Percentiles rank a stretch among this genome's conserved stretches.
These are phyloP conservation scores for Avena insularis DNA, from an alignment of 176 grass and related monocot species.

Conservation along the genomic window DNA sequence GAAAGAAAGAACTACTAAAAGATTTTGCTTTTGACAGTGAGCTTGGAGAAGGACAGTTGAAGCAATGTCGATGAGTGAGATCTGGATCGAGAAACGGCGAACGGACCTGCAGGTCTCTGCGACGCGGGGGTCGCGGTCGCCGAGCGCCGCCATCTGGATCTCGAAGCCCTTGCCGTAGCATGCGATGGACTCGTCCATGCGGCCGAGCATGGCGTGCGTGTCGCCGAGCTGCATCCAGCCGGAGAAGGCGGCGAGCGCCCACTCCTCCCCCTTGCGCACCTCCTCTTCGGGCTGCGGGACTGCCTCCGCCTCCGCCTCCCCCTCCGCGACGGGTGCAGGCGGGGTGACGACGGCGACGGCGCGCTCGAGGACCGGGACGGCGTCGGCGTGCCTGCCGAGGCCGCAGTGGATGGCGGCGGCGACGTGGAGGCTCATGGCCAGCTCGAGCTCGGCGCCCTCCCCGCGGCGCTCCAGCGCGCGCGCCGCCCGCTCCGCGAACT, in stretches of 20 bases:
- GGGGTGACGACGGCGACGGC: slow-evolving; percentile 69
- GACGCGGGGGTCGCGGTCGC: slow-evolving; percentile 83
- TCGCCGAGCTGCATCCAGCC: slow-evolving; percentile 99
- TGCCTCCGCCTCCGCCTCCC: neutral
- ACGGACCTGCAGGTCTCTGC: slow-evolving; percentile 89
- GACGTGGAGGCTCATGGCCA: slow-evolving; percentile 98
- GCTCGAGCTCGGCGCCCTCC: slow-evolving; percentile 86
- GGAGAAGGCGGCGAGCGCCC: slow-evolving; percentile 86
- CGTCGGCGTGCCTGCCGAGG: slow-evolving; percentile 73
- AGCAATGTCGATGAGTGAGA: slow-evolving; percentile 11
- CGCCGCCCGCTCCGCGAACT: slow-evolving; percentile 84
- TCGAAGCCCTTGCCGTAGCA: slow-evolving; percentile 93
- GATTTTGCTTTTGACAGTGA: neutral
- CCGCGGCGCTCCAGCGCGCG: slow-evolving; percentile 81
- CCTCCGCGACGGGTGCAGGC: neutral
- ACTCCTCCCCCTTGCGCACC: slow-evolving; percentile 55
- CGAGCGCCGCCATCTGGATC: slow-evolving; percentile 95
- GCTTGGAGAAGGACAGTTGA: neutral
- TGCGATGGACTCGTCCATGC: slow-evolving; percentile 87
- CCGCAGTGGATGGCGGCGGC: slow-evolving; percentile 94
- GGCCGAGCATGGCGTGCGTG: slow-evolving; percentile 93
- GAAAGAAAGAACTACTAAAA: neutral
- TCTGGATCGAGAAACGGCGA: slow-evolving; percentile 28
- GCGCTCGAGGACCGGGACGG: slow-evolving; percentile 83
- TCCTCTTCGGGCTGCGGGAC: slow-evolving; percentile 7